Evolutionary conservation across 768 basidiomycete species (phyloP).

Genomic region (Podaxis sp.): DNA sequence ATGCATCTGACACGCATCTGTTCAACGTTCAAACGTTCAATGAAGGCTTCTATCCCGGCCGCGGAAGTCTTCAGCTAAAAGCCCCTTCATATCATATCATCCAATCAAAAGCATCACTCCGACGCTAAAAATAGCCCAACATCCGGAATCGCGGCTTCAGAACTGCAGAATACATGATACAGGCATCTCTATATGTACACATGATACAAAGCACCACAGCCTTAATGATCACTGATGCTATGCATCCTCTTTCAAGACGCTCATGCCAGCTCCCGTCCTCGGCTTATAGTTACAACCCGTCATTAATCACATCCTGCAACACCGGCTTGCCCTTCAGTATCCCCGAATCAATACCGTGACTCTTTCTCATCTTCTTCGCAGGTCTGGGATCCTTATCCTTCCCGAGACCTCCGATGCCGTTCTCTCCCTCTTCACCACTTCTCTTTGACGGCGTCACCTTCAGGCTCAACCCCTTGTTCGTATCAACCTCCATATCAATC

Average conservation of each 20-base stretch:
- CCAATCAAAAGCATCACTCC: neutral
- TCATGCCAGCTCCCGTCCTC: neutral
- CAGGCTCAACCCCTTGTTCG: conserved; percentile 12
- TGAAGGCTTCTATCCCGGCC: neutral
- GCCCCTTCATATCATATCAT: neutral
- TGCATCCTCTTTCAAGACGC: neutral
- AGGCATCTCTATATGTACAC: neutral
- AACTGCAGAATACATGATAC: conserved; percentile 2
- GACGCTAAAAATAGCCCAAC: neutral
- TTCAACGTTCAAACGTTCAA: neutral
- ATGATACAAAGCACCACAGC: conserved; percentile 3
- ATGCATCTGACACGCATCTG: neutral
- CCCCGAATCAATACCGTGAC: conserved; percentile 33
- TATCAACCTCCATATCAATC: conserved; percentile 13
- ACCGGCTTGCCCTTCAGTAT: conserved; percentile 58
- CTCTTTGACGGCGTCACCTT: conserved; percentile 19
- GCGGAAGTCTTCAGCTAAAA: neutral
- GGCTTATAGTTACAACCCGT: conserved; percentile 15
- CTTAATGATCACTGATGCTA: neutral
- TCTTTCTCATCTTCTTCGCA: conserved; percentile 33
- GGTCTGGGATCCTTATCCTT: conserved; percentile 16
- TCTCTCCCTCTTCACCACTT: conserved; percentile 18
- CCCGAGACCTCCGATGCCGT: neutral
- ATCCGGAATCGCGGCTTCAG: neutral
- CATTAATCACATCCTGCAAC: conserved; percentile 60